phyloP scores from a whole-genome alignment of 805 yeast genomes.

The Maudiozyma serrabonitensis region DNA sequence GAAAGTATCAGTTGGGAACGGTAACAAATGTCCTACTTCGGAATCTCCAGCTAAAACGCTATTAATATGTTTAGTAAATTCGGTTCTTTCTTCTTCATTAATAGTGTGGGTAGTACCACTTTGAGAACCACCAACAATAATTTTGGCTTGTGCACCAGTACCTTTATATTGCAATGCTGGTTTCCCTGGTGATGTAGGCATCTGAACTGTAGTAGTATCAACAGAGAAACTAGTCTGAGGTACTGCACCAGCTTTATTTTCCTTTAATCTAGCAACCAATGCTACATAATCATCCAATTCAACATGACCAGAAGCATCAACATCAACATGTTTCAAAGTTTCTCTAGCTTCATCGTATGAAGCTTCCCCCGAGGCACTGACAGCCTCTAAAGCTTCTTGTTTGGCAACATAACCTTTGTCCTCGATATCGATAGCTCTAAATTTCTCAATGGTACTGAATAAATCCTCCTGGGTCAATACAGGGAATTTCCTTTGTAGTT shows the following conservation, averaged over 20 bases:
- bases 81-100: conserved; percentile 92
- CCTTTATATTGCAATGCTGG: conserved; percentile 39
- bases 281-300: conserved; percentile 92
- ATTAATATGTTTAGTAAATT: conserved; percentile 93
- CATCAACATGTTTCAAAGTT: conserved; percentile 79
- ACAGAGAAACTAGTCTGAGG: conserved; percentile 26
- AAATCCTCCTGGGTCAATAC: conserved; percentile 76
- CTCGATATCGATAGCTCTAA: conserved; percentile 75
- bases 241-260: conserved; percentile 18
- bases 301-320: conserved; percentile 94
- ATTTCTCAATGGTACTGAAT: conserved; percentile 75
- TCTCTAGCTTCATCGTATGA: conserved; percentile 90
- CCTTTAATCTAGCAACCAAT: conserved; percentile 71
- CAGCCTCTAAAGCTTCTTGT: conserved; percentile 76
- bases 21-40: conserved; percentile 74
- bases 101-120: conserved; percentile 93
- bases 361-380: conserved; percentile 69
- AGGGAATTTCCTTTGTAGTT: conserved; percentile 74
- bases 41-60: conserved; percentile 82
- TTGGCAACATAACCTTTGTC: conserved; percentile 94
- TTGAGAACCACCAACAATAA: conserved; percentile 76
- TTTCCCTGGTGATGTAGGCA: conserved; percentile 22
- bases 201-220: conserved; percentile 11
- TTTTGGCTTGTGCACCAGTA: conserved; percentile 55
- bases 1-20: conserved; percentile 87